phyloP scores from a whole-genome alignment of 2,329 filamentous ascomycete genomes.

The Aspergillus calidoustus region DNA sequence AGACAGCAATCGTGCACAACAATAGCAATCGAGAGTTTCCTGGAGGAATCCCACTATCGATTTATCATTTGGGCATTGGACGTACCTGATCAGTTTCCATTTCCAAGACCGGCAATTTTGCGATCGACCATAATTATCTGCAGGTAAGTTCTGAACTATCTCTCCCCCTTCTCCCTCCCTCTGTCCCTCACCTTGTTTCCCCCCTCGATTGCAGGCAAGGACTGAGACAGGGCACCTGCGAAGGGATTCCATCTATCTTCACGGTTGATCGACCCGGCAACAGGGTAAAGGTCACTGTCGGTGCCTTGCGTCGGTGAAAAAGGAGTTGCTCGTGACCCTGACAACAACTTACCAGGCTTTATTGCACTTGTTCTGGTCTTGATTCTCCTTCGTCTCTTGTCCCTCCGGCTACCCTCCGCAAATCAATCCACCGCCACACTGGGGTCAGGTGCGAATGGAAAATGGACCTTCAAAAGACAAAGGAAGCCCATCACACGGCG shows the following conservation, averaged over 20 bases:
- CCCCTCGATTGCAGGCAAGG: slow-evolving; percentile 27
- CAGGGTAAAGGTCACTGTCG: slow-evolving; percentile 22
- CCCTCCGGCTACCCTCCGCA: not conserved
- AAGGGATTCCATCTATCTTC: slow-evolving; percentile 23
- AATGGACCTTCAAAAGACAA: slow-evolving; percentile 49
- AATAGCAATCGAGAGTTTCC: not conserved
- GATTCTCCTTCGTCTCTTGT: slow-evolving; percentile 5
- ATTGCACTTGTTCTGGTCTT: slow-evolving; percentile 11
- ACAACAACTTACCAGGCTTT: slow-evolving; percentile 21
- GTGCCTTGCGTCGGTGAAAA: slow-evolving; percentile 29
- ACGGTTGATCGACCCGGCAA: slow-evolving; percentile 22
- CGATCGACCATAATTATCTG: slow-evolving; percentile 25
- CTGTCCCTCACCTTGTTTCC: slow-evolving; percentile 21
- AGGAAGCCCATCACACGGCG: slow-evolving; percentile 41
- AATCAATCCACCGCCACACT: not conserved
- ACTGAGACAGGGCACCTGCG: slow-evolving; percentile 26
- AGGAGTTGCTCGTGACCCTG: slow-evolving; percentile 29
- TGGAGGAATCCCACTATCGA: slow-evolving; percentile 17
- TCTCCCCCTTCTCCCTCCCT: slow-evolving; percentile 12
- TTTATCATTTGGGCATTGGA: slow-evolving; percentile 12
- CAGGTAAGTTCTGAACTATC: slow-evolving; percentile 24
- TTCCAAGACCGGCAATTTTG: slow-evolving; percentile 23
- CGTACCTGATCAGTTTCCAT: slow-evolving; percentile 11
- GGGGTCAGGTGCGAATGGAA: slow-evolving; percentile 22
- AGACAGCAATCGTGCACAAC: slow-evolving; percentile 2